Evolutionary conservation across 1,284 basidiomycete species (phyloP), one percentile per base, ranked within the genome.

Genomic region (Phlebopus sp.): DNA sequence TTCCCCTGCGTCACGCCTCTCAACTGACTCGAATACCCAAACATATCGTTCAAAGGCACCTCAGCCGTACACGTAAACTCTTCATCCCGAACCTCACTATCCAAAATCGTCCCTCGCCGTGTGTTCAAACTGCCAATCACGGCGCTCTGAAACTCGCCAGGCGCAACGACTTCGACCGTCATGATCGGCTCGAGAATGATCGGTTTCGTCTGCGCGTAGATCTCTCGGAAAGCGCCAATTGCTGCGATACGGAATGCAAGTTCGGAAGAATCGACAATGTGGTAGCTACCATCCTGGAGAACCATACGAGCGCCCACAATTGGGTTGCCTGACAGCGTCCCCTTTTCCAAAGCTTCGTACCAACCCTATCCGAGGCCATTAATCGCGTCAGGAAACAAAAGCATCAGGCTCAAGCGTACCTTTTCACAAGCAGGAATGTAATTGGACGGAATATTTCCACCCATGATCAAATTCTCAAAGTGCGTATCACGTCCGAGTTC

Each of bases 1-100:
- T 97, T 97, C 62, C 94, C 93, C 72, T 99, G 96, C 0, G 96
- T 99, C 55, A 86, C 83, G 5, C 96, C 96, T 51, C 97, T 84
- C 44, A 99, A 74, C 59, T 91, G 88, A 62, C 84, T 91, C 23
- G 92, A 94, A 67, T 96, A 99, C 27, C 96, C 96, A 67, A 99
- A 99, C 97, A 99, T 99, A 64, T 99, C 96, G 69, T 96, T 98
- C 68, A 99, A 70, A 8, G 91, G 86, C 13, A 99, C 95, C 66
- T 98, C 96, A 23, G 93, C 93, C 18, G 81, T 79, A 47, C 90
- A 81, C 2, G 92, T 94, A 64, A 99, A 98, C 72, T 99, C 96
- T 63, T 99, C 97, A 59, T 97, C 95, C 37, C 95, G 84, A 30
- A 97, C 87, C 71, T 99, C 97, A 54, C 92, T 97, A 63, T 98